These are phyloP conservation scores for Posidonia australis DNA, from an alignment of 106 monocot genomes.

Conservation along the genomic window DNA sequence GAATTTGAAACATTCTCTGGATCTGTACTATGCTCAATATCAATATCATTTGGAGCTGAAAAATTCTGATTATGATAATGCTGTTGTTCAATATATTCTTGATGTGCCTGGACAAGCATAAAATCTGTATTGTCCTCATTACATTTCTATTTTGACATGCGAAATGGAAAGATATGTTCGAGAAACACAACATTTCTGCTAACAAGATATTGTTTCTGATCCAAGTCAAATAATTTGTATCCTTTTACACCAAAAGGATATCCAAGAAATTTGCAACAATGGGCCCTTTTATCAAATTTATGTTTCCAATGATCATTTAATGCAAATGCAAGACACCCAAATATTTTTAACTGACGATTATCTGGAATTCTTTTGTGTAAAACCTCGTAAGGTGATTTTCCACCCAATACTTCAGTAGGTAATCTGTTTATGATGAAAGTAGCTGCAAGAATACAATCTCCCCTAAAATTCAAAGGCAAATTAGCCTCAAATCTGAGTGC, in stretches of 20 bases:
- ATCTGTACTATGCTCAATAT: too few species aligned
- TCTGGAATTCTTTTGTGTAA: not conserved
- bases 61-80: too few species aligned
- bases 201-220: not conserved
- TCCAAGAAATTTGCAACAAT: not conserved
- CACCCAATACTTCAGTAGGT: not conserved
- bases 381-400: constrained; percentile 4
- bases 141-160: too few species aligned
- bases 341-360: not conserved
- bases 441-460: not conserved
- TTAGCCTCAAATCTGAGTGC: constrained; percentile 1
- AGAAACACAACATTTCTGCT: not conserved
- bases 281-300: not conserved
- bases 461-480: constrained; percentile 1
- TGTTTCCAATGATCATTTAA: not conserved
- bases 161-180: not conserved
- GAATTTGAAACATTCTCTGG: too few species aligned
- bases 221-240: not conserved
- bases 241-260: not conserved
- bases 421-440: constrained; percentile 4
- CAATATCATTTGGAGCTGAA: too few species aligned
- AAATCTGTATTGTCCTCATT: too few species aligned
- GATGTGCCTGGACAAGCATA: too few species aligned
- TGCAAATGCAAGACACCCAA: constrained; percentile 15
- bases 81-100: too few species aligned